Conservation (phyloP, 306 rosid species). For the Cicer yamashitae region DNA sequence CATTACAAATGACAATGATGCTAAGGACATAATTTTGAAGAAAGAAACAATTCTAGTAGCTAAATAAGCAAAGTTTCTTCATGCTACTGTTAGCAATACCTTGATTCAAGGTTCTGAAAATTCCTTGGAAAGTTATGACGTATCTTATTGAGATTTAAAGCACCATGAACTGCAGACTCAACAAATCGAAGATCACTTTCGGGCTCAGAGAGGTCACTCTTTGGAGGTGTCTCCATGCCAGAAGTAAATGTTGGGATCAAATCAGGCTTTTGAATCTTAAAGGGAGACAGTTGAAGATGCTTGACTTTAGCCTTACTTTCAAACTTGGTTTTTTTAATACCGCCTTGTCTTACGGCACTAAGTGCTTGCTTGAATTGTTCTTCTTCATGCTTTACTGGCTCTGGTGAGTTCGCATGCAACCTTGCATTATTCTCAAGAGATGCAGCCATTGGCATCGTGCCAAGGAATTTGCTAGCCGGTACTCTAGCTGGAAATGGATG, state of each 20-base stretch:
- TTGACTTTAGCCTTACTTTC: constrained; percentile 72
- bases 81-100: constrained; percentile 53
- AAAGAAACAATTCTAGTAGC: constrained; percentile 14
- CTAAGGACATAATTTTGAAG: constrained; percentile 8
- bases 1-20: constrained; percentile 22
- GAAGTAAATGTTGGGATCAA: constrained; percentile 54
- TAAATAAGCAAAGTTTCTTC: constrained; percentile 10
- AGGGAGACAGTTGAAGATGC: constrained; percentile 63
- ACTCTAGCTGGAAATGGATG: constrained; percentile 81
- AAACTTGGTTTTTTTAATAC: constrained; percentile 68
- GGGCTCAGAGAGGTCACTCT: constrained; percentile 69
- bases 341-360: constrained; percentile 68
- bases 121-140: constrained; percentile 69
- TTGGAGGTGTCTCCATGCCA: constrained; percentile 62
- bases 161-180: constrained; percentile 49
- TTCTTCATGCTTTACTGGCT: constrained; percentile 65
- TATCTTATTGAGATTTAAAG: constrained; percentile 60
- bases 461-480: constrained; percentile 63
- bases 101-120: constrained; percentile 77
- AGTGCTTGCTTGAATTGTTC: constrained; percentile 87
- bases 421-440: constrained; percentile 50
- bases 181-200: constrained; percentile 65
- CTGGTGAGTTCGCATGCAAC: constrained; percentile 54
- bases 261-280: constrained; percentile 61
- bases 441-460: constrained; percentile 47